Percentiles rank a stretch among this genome's conserved stretches.
These are phyloP conservation scores for Chlamydomonas schloesseri DNA, from an alignment of 139 green algal species.

Conservation along the genomic window DNA sequence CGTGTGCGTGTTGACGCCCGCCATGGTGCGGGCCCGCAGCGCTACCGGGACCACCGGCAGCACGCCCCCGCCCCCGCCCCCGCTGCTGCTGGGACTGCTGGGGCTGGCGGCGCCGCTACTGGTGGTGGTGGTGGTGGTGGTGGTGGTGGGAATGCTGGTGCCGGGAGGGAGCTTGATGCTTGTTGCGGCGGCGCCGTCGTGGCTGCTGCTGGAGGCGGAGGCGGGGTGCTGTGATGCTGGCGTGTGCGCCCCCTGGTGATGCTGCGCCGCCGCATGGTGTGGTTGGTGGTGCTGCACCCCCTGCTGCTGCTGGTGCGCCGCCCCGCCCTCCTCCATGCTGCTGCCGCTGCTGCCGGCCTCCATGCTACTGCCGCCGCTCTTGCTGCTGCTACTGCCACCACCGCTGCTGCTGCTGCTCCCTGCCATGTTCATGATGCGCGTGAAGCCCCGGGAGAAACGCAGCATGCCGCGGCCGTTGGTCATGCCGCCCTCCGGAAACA, in stretches of 20 bases:
- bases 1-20: conserved; percentile 60
- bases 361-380: neutral
- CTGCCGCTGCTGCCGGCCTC: neutral
- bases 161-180: too few species aligned
- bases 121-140: neutral
- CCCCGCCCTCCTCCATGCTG: neutral
- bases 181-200: too few species aligned
- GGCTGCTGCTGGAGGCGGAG: conserved; percentile 17
- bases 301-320: neutral
- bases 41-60: conserved; percentile 71
- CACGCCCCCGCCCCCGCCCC: too few species aligned
- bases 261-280: neutral
- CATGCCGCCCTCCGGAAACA: conserved; percentile 80
- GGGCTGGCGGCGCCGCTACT: neutral
- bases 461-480: conserved; percentile 74
- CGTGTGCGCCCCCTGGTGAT: too few species aligned
- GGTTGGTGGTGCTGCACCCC: neutral
- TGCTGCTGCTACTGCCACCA: neutral
- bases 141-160: neutral
- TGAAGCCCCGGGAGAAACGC: conserved; percentile 72
- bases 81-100: too few species aligned
- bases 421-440: conserved; percentile 47
- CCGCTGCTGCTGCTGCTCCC: too few species aligned
- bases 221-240: too few species aligned
- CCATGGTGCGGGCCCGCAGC: conserved; percentile 43